These are phyloP conservation scores for Russula virescens DNA, from an alignment of 768 basidiomycete species.

Conservation along the genomic window DNA sequence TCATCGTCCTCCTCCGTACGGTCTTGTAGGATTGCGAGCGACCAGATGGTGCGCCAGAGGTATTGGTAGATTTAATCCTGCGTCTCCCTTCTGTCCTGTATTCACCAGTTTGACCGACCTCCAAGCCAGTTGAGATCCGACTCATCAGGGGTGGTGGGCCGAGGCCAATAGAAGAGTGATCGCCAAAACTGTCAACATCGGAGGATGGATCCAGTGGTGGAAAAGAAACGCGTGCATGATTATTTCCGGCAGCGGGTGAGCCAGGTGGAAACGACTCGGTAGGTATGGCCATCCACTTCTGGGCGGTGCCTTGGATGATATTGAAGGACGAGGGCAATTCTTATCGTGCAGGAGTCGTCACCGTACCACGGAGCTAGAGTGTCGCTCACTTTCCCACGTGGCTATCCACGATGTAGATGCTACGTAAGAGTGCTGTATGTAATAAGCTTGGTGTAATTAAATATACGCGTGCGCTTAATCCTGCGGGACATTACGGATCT, in stretches of 20 bases:
- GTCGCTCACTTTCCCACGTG: neutral
- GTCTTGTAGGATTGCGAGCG: constrained; percentile 14
- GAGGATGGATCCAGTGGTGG: constrained; percentile 25
- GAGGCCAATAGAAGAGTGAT: constrained; percentile 26
- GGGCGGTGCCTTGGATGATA: neutral
- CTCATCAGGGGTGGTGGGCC: constrained; percentile 28
- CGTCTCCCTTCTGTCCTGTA: constrained; percentile 27
- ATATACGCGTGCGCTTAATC: too few relatives aligned
- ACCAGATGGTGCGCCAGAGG: constrained; percentile 1
- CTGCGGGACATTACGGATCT: too few relatives aligned
- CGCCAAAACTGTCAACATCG: constrained; percentile 9
- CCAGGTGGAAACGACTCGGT: constrained; percentile 25
- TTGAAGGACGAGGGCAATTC: neutral
- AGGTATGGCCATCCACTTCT: constrained; percentile 9
- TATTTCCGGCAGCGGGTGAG: constrained; percentile 25
- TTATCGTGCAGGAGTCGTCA: neutral
- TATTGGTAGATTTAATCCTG: constrained; percentile 31
- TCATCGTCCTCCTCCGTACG: constrained; percentile 22
- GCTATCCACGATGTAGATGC: too few relatives aligned
- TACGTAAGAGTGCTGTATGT: neutral
- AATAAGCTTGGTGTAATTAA: too few relatives aligned
- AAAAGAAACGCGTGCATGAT: constrained; percentile 33
- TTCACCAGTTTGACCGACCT: constrained; percentile 2
- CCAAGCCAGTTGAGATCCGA: constrained; percentile 15
- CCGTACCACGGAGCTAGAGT: too few relatives aligned